These are phyloP conservation scores for Eucalyptus caleyi DNA, from an alignment of 345 rosid genomes.

Conservation along the genomic window DNA sequence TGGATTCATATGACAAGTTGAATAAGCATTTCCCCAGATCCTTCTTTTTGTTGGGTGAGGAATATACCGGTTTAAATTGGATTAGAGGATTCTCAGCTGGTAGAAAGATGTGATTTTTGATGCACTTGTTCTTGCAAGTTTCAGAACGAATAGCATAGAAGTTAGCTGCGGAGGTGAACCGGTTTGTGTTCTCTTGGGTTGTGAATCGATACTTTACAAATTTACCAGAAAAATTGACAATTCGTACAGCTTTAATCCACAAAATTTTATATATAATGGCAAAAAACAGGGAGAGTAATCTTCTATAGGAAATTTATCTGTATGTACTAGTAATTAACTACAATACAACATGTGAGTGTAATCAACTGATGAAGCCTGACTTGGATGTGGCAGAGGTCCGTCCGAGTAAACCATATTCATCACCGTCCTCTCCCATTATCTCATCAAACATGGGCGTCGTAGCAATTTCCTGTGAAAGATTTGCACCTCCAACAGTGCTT, in stretches of 20 bases:
- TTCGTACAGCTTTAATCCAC: neutral
- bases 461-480: neutral
- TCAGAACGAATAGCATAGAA: neutral
- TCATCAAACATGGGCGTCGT: neutral
- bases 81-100: neutral
- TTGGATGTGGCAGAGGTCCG: neutral
- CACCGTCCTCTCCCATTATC: neutral
- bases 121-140: neutral
- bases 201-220: neutral
- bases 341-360: rapidly evolving
- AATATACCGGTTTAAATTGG: neutral
- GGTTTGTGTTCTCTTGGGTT: neutral
- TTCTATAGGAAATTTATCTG: neutral
- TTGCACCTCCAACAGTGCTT: neutral
- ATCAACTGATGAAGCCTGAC: neutral
- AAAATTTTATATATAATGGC: neutral
- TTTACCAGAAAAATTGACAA: neutral
- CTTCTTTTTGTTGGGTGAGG: neutral
- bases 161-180: neutral
- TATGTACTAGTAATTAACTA: neutral
- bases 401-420: too few species aligned
- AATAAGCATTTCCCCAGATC: neutral
- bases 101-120: neutral
- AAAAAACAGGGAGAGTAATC: neutral
- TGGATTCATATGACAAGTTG: neutral